Conservation (phyloP, 2,329 filamentous ascomycete species). For the Arthrobotrys sinensis region DNA sequence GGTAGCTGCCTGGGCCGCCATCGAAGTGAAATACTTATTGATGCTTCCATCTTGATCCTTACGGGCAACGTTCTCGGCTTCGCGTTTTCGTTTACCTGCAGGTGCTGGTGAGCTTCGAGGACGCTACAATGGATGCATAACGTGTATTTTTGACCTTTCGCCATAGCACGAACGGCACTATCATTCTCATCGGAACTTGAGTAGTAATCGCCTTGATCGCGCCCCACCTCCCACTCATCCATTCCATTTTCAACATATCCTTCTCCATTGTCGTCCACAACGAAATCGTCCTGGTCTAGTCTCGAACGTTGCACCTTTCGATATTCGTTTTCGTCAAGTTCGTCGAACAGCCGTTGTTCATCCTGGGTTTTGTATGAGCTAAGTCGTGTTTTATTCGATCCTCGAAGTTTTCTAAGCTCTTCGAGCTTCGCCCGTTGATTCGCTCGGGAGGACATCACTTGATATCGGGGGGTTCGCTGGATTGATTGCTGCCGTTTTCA, state of each 20-base stretch:
- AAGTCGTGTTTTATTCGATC: constrained; percentile 91
- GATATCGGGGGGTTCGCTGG: background rate
- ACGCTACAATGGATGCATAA: background rate
- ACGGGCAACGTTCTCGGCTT: constrained; percentile 86
- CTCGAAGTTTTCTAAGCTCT: constrained; percentile 85
- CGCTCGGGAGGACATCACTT: constrained; percentile 39
- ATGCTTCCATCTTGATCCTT: constrained; percentile 93
- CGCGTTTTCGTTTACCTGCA: constrained; percentile 83
- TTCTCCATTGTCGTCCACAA: constrained; percentile 97
- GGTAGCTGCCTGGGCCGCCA: constrained; percentile 72
- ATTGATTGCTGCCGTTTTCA: background rate
- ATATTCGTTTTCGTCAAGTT: constrained; percentile 96
- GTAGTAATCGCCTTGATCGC: constrained; percentile 76
- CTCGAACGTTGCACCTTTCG: constrained; percentile 93
- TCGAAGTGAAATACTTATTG: constrained; percentile 92
- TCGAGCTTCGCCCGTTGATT: constrained; percentile 73
- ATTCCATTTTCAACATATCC: constrained; percentile 97
- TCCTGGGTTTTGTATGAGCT: constrained; percentile 89
- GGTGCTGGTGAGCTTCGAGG: background rate
- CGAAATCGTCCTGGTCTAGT: constrained; percentile 95
- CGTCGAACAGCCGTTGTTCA: constrained; percentile 88
- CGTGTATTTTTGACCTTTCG: constrained; percentile 57
- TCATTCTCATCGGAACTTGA: constrained; percentile 80
- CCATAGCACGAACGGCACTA: constrained; percentile 49
- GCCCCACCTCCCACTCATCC: constrained; percentile 80